Percentiles rank a stretch among this genome's conserved stretches.
Conservation (phyloP, 176 grass and related monocot species). For the Eragrostis curvula region DNA sequence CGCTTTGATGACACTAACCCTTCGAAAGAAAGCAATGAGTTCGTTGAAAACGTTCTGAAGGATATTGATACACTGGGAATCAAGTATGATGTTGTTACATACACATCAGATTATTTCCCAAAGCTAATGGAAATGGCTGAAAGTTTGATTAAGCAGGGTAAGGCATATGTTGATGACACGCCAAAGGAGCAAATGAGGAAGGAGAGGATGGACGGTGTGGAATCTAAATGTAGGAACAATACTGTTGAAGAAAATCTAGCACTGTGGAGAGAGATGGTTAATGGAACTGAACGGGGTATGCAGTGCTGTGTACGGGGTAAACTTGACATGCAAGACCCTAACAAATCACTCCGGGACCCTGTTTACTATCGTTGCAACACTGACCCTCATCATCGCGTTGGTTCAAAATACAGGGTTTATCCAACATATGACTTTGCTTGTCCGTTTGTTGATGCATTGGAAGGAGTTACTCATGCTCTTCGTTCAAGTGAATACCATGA, state of each 20-base stretch:
- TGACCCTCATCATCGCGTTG: constrained; percentile 70
- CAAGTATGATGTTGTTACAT: constrained; percentile 79
- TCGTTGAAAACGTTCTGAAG: constrained; percentile 82
- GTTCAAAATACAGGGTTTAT: constrained; percentile 71
- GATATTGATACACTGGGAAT: constrained; percentile 86
- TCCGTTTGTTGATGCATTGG: constrained; percentile 77
- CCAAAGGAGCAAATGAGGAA: constrained; percentile 85
- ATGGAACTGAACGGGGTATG: constrained; percentile 64
- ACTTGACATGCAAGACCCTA: constrained; percentile 79
- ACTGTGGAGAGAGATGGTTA: constrained; percentile 84
- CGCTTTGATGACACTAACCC: constrained; percentile 93
- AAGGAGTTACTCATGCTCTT: constrained; percentile 78
- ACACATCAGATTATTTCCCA: constrained; percentile 89
- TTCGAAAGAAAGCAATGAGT: constrained; percentile 89
- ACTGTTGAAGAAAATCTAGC: constrained; percentile 63
- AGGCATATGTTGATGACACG: constrained; percentile 89
- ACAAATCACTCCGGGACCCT: constrained; percentile 75
- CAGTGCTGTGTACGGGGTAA: constrained; percentile 84
- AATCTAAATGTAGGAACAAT: constrained; percentile 75
- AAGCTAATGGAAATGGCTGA: constrained; percentile 82
- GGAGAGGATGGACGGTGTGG: constrained; percentile 91
- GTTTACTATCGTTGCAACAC: constrained; percentile 80
- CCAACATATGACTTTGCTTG: constrained; percentile 90
- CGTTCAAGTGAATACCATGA: constrained; percentile 90
- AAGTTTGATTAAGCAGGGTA: constrained; percentile 68